Evolutionary conservation across 177 flowering plant genomes (phyloP), one percentile per base, ranked within the genome.

Genomic region (Vitis hybrid): DNA sequence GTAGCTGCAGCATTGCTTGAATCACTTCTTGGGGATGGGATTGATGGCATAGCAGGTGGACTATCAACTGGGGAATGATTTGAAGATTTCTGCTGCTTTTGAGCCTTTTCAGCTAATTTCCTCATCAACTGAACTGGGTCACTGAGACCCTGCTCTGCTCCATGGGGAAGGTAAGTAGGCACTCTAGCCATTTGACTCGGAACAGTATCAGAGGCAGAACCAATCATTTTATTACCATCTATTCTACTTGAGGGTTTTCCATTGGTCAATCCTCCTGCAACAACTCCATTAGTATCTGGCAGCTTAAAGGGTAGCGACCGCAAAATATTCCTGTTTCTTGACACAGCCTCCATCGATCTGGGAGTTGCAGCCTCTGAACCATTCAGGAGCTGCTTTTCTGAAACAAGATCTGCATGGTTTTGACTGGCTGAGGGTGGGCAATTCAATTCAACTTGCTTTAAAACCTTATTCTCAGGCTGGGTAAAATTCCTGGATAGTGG

Each of bases 81-180:
- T 30, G 71, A 56, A 54, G 80, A 70, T 50, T 80, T 85, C 65
- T 81, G 89, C 68, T 84, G 87, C 69, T 79, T 82, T 70, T 86
- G 85, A 62, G 82, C 68, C 76, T 83, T 85, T 67, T 84, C 92
- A 46, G 88, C 61, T 69, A 87, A 67, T 72, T 77, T 81, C 77
- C 81, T 88, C 92, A 89, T 88, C 76, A 79, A 57, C 78, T 85
- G 86, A 55, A 84, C 91, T 14, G 96, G 91, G 66, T 91, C 91
- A 67, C 74, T 81, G 19, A 83, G 81, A 65, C 85, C 88, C 71
- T 81, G 91, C 52, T 79, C 86, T 60, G 79, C 83, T 62, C 80
- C 90, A 24, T 48, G 82, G 11, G 79, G 72, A 65, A 78, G 74
- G 71, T 66, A 77, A 60, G 74, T 56, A 15, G 76, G 67, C 19